Conservation (phyloP, 2,329 filamentous ascomycete species). For the Dothidotthia symphoricarpi region DNA sequence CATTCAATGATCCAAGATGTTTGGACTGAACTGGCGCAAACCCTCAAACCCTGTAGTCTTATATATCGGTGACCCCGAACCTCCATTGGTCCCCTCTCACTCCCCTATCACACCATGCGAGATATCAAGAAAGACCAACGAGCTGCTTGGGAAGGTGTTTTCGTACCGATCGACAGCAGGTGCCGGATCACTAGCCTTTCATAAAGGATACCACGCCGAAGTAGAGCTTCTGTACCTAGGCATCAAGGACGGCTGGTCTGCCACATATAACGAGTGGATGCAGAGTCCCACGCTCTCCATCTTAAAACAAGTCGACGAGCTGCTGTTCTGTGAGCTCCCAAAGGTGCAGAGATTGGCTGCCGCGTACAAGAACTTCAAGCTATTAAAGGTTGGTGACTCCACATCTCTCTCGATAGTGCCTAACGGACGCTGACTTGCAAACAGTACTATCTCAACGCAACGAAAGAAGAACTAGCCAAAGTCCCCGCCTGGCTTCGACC, state of each 20-base stretch:
- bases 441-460: slow-evolving; percentile 35
- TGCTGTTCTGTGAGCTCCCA: slow-evolving; percentile 27
- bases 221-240: slow-evolving; percentile 30
- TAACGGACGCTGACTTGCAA: background rate
- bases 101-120: slow-evolving; percentile 19
- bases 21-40: slow-evolving; percentile 29
- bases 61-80: slow-evolving; percentile 25
- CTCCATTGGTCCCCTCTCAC: slow-evolving; percentile 1
- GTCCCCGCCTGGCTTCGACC: slow-evolving; percentile 32
- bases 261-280: slow-evolving; percentile 25
- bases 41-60: slow-evolving; percentile 30
- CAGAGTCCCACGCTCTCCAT: slow-evolving; percentile 32
- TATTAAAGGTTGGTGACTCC: slow-evolving; percentile 26
- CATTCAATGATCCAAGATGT: slow-evolving; percentile 20
- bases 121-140: slow-evolving; percentile 32
- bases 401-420: background rate
- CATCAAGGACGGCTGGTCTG: slow-evolving; percentile 31
- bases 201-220: slow-evolving; percentile 13
- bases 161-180: slow-evolving; percentile 12
- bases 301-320: slow-evolving; percentile 30
- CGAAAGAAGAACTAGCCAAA: slow-evolving; percentile 23
- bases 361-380: slow-evolving; percentile 36
- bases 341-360: slow-evolving; percentile 27
- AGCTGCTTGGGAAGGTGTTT: slow-evolving; percentile 32
- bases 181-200: slow-evolving; percentile 7